Conservation (phyloP, 306 rosid species). For the cucumber (Cucumis sativus) region DNA sequence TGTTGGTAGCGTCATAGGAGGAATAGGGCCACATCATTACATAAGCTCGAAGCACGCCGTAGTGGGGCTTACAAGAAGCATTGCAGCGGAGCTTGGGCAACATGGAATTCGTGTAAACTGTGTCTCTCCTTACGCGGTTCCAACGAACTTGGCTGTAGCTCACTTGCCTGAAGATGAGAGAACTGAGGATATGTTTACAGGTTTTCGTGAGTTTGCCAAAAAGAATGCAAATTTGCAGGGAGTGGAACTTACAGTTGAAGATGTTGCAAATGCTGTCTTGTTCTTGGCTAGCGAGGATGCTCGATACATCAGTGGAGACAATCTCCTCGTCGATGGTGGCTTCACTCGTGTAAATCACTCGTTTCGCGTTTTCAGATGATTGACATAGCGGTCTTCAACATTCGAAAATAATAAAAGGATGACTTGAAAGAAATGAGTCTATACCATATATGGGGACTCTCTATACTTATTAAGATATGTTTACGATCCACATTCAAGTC, state of each 20-base stretch:
- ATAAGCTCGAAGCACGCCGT: slow-evolving; percentile 77
- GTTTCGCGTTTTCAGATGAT: slow-evolving; percentile 44
- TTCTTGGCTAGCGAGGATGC: slow-evolving; percentile 80
- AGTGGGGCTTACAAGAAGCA: slow-evolving; percentile 60
- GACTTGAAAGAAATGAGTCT: background rate
- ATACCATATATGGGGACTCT: background rate
- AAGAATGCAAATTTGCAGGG: slow-evolving; percentile 62
- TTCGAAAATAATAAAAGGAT: no score
- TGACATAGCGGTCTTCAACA: no score
- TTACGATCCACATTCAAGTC: background rate
- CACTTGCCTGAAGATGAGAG: slow-evolving; percentile 59
- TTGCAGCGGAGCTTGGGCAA: slow-evolving; percentile 72
- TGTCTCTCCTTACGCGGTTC: slow-evolving; percentile 51
- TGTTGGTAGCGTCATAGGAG: slow-evolving; percentile 37
- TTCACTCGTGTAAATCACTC: slow-evolving; percentile 38
- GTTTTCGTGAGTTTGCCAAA: slow-evolving; percentile 27
- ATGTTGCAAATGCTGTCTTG: slow-evolving; percentile 74
- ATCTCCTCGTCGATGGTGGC: slow-evolving; percentile 77
- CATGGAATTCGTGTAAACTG: slow-evolving; percentile 53
- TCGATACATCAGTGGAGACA: slow-evolving; percentile 54
- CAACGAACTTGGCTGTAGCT: slow-evolving; percentile 47
- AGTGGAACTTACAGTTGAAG: slow-evolving; percentile 37
- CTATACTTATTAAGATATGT: background rate
- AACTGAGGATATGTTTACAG: slow-evolving; percentile 31
- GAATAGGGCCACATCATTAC: slow-evolving; percentile 55